Evolutionary conservation across 2,329 filamentous ascomycete genomes (phyloP), one percentile per base, ranked within the genome.

Genomic region (Bipolaris bicolor): DNA sequence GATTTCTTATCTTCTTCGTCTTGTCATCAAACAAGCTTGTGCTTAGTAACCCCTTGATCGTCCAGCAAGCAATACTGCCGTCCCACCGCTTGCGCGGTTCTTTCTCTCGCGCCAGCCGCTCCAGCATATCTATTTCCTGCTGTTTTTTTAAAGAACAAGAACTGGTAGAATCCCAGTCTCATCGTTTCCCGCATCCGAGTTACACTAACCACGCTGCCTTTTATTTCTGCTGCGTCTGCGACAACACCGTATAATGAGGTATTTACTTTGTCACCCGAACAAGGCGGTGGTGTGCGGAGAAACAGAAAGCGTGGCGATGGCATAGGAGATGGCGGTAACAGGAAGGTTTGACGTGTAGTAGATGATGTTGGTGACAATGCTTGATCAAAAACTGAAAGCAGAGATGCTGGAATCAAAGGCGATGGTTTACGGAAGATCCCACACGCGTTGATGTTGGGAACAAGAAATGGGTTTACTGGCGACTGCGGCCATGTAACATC

Each of bases 321-420:
- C 4, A 39, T 37, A 43, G 20, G 52, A 43, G 37, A 43, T 36
- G n/a, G 15, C 34, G 33, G 16, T 11, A 44, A 43, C 18, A 44
- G 43, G 18, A 52, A 57, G 7, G 49, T 57, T 29, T 13, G 33
- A 0, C 20, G 34, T 5, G 34, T 52, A 18, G 39, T 18, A 33
- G 24, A 33, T 24, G 24, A 33, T 24, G 43, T 20, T 11, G 50
- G 45, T 10, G 45, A 54, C 22, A 53, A 10, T 3, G 39, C 44
- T 31, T 43, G 33, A 18, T 69, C 62, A 22, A 69, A 68, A 5
- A 68, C 46, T 0, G 65, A 66, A 2, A 68, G 40, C 1, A 63
- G 64, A 2, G 61, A 68, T 1, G 63, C 58, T 7, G 63, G 61
- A 4, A 68, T 52, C 0, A 66, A 31, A 2, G 63, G 66, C 5